Conservation (phyloP, 306 rosid species). For the Sphenostylis stenocarpa region DNA sequence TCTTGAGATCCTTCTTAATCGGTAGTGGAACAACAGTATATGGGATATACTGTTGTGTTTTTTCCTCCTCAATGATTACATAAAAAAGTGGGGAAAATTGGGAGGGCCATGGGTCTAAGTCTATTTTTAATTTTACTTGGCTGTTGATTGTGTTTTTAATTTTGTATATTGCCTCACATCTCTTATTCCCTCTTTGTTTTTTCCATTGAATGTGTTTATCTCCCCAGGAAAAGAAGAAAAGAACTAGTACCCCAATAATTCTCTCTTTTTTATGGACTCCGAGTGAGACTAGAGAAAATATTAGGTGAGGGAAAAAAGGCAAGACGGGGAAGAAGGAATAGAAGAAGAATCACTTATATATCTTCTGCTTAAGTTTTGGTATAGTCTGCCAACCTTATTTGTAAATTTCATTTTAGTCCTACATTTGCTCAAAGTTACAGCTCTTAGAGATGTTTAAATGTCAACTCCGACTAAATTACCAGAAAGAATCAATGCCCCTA, state of each 20-base stretch:
- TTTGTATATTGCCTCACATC: not conserved
- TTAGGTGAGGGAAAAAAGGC: not conserved
- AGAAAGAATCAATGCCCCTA: not conserved
- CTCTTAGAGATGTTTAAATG: not conserved
- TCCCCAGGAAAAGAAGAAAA: not conserved
- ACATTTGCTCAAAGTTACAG: not conserved
- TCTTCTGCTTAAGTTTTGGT: too few relatives aligned
- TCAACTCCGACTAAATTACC: not conserved
- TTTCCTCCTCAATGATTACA: not conserved
- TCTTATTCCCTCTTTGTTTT: not conserved
- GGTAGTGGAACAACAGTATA: not conserved
- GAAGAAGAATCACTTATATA: not conserved
- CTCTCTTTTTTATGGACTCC: not conserved
- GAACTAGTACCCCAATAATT: not conserved
- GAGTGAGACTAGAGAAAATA: not conserved
- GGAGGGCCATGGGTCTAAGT: not conserved
- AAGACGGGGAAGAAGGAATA: not conserved
- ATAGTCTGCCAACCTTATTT: not conserved
- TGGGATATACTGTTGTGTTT: not conserved
- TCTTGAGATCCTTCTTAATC: not conserved
- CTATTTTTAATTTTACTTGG: not conserved
- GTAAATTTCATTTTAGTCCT: not conserved
- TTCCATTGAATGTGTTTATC: not conserved
- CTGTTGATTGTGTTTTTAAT: not conserved
- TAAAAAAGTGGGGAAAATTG: not conserved